Evolutionary conservation across 1,284 basidiomycete species (phyloP).

Genomic region (Anthracocystis panici-leucophaei): DNA sequence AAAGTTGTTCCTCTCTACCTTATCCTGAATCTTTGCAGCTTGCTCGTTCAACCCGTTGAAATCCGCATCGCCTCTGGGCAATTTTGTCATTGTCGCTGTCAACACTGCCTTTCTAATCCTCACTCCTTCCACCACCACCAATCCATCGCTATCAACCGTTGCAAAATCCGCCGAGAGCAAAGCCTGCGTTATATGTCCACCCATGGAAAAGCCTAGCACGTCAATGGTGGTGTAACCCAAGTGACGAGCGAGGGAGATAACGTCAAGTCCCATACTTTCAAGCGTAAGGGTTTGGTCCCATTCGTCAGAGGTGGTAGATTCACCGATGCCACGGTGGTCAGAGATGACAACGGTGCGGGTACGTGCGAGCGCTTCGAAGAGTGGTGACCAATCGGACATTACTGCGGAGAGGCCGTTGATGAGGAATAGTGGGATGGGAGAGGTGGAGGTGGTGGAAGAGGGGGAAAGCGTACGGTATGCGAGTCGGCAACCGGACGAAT

Average conservation of each 20-base stretch:
- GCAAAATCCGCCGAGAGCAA: slow-evolving; percentile 36
- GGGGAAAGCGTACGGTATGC: slow-evolving; percentile 47
- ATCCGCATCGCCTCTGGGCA: slow-evolving; percentile 59
- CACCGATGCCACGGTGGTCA: slow-evolving; percentile 65
- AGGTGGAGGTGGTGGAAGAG: background rate
- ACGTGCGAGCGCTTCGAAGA: slow-evolving; percentile 47
- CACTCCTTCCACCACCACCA: slow-evolving; percentile 31
- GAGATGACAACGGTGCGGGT: slow-evolving; percentile 56
- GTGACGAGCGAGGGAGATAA: slow-evolving; percentile 45
- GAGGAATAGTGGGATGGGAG: slow-evolving; percentile 49
- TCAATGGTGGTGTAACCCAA: slow-evolving; percentile 48
- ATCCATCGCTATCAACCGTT: background rate
- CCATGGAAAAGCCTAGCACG: slow-evolving; percentile 66
- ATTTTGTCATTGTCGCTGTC: slow-evolving; percentile 62
- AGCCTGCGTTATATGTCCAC: slow-evolving; percentile 62
- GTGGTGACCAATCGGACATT: slow-evolving; percentile 63
- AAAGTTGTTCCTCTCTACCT: slow-evolving; percentile 37
- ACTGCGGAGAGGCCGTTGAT: slow-evolving; percentile 66
- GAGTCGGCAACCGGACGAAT: slow-evolving; percentile 17
- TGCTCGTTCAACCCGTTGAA: slow-evolving; percentile 22
- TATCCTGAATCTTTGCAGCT: slow-evolving; percentile 22
- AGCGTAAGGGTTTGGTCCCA: slow-evolving; percentile 56
- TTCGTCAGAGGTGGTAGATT: slow-evolving; percentile 42
- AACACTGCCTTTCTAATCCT: slow-evolving; percentile 55
- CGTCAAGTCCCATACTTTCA: slow-evolving; percentile 58